Percentiles rank a stretch among this genome's conserved stretches.
These are phyloP conservation scores for Dissophora globulifera DNA, from an alignment of 192 early-diverging fungal species.

Conservation along the genomic window DNA sequence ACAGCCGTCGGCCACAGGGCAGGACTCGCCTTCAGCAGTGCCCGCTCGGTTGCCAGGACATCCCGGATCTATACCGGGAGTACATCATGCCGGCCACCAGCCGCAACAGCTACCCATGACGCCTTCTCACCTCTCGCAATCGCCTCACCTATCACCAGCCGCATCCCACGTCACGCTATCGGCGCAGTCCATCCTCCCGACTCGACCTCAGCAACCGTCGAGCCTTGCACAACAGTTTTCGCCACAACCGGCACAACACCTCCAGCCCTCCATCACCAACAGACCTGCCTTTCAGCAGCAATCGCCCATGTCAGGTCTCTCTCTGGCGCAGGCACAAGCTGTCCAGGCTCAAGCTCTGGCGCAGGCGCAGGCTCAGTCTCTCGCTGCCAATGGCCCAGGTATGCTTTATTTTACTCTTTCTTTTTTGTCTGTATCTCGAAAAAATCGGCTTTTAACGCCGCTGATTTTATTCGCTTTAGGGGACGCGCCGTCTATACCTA, in stretches of 20 bases:
- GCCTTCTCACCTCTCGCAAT: conserved; percentile 7
- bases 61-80: neutral
- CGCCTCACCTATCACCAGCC: conserved; percentile 10
- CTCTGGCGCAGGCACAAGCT: conserved; percentile 5
- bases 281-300: conserved; percentile 17
- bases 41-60: neutral
- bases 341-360: too few species aligned
- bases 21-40: conserved; percentile 11
- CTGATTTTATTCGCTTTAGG: neutral
- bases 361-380: too few species aligned
- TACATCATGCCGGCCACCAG: too few species aligned
- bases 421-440: too few species aligned
- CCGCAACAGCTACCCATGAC: neutral
- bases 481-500: conserved; percentile 8
- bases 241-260: conserved; percentile 8
- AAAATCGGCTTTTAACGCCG: too few species aligned
- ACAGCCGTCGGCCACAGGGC: neutral
- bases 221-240: neutral
- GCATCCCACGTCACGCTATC: conserved; percentile 7
- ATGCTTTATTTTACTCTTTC: too few species aligned
- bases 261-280: neutral
- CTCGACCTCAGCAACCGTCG: conserved; percentile 2
- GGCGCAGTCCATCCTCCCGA: conserved; percentile 6
- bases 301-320: too few species aligned
- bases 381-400: too few species aligned